Conservation (phyloP, 306 rosid species). For the Prunus mume region DNA sequence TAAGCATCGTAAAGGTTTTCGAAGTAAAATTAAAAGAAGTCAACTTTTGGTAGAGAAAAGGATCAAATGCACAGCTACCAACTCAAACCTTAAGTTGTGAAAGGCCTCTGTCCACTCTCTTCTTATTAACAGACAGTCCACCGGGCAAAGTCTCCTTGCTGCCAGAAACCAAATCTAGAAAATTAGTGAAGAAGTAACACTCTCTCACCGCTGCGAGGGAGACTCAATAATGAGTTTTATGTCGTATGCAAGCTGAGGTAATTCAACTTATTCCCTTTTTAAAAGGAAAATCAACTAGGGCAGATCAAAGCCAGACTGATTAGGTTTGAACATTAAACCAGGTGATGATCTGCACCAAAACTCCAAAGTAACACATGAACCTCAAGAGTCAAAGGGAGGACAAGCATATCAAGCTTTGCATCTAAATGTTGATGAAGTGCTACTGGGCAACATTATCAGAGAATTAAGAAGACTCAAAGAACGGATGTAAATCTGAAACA, state of each 20-base stretch:
- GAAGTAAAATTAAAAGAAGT: background rate
- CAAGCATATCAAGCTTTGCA: background rate
- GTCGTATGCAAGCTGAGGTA: background rate
- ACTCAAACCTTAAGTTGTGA: conserved; percentile 72
- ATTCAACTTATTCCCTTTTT: background rate
- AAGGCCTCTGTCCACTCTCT: conserved; percentile 72
- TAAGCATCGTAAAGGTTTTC: background rate
- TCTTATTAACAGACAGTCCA: conserved; percentile 83
- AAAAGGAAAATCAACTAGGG: background rate
- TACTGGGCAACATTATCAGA: background rate
- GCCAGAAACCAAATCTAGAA: conserved; percentile 31
- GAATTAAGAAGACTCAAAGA: background rate
- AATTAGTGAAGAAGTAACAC: conserved; percentile 17
- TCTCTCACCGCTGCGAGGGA: background rate
- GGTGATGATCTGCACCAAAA: background rate
- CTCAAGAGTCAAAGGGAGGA: background rate
- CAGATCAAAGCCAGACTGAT: background rate
- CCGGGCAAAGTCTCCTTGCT: conserved; percentile 96
- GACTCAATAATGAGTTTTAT: background rate
- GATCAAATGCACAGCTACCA: conserved; percentile 1
- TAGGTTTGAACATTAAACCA: background rate
- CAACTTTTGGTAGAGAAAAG: background rate
- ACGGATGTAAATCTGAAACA: conserved; percentile 3
- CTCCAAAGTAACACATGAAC: background rate
- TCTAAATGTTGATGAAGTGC: background rate